phyloP scores from a whole-genome alignment of 768 basidiomycete species.

The Lactarius deliciosus region DNA sequence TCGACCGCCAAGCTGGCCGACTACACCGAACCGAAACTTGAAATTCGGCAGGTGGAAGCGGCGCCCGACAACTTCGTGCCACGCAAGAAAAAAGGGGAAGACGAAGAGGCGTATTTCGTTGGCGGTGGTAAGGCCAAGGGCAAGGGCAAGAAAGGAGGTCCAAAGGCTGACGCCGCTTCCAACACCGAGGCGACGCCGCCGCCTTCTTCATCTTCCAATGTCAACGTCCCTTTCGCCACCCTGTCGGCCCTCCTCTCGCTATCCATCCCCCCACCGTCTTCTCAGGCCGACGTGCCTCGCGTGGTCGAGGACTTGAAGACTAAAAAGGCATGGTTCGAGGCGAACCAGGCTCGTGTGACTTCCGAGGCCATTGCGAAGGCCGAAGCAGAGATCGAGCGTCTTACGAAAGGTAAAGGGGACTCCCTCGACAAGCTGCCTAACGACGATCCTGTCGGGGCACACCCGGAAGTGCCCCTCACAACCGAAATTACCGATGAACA shows the following conservation, averaged over 20 bases:
- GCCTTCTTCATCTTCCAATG: slow-evolving; percentile 37
- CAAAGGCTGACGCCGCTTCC: slow-evolving; percentile 33
- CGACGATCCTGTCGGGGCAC: slow-evolving; percentile 42
- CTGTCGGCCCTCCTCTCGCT: slow-evolving; percentile 83
- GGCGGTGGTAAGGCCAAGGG: slow-evolving; percentile 58
- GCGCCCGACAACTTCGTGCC: slow-evolving; percentile 65
- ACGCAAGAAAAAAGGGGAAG: slow-evolving; percentile 92
- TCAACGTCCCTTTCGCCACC: slow-evolving; percentile 83
- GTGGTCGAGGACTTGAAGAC: slow-evolving; percentile 87
- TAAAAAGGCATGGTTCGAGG: slow-evolving; percentile 94
- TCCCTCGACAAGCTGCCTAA: slow-evolving; percentile 39
- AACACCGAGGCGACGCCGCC: slow-evolving; percentile 43
- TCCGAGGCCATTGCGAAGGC: slow-evolving; percentile 79
- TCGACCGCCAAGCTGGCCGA: slow-evolving; percentile 42
- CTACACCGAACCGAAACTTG: slow-evolving; percentile 73
- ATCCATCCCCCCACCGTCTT: slow-evolving; percentile 87
- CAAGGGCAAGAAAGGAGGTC: slow-evolving; percentile 60
- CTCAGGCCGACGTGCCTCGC: slow-evolving; percentile 71
- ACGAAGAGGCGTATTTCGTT: slow-evolving; percentile 78
- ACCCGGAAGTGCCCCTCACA: slow-evolving; percentile 48
- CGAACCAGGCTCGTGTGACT: slow-evolving; percentile 82
- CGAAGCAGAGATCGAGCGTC: slow-evolving; percentile 67
- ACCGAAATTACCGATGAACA: slow-evolving; percentile 41
- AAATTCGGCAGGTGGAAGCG: slow-evolving; percentile 80
- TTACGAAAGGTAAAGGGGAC: slow-evolving; percentile 48